A percentile compares a stretch with the other conserved stretches of the same genome.
Evolutionary conservation across 2,329 filamentous ascomycete species (phyloP).

Genomic region (Penicillium sp.): DNA sequence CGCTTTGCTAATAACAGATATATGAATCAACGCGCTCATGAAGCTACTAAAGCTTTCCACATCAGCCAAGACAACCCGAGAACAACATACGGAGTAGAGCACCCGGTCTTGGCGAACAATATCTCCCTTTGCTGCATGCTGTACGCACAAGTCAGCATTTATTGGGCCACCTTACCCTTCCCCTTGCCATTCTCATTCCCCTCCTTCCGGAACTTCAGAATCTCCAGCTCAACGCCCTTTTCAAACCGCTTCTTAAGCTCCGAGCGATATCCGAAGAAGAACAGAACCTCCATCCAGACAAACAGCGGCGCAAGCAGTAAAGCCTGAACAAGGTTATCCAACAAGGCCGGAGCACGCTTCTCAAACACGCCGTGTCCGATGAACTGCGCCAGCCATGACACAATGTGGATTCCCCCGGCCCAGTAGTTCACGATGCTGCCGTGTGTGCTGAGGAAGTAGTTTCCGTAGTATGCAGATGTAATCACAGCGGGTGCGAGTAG

Average conservation of each 20-base stretch:
- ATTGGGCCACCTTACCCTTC: conserved; percentile 21
- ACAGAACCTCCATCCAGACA: conserved; percentile 93
- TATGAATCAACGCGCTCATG: neutral
- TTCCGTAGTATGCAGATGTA: conserved; percentile 69
- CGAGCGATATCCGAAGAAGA: conserved; percentile 83
- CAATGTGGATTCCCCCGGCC: conserved; percentile 68
- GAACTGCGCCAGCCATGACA: conserved; percentile 86
- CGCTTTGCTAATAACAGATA: conserved; percentile 9
- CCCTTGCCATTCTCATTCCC: conserved; percentile 24
- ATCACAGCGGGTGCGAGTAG: conserved; percentile 75
- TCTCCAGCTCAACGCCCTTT: conserved; percentile 70
- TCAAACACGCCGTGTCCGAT: conserved; percentile 88
- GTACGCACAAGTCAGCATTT: neutral
- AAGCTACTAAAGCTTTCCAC: neutral
- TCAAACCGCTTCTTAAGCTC: conserved; percentile 81
- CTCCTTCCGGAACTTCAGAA: conserved; percentile 69
- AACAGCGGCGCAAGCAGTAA: conserved; percentile 93
- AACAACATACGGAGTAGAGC: neutral
- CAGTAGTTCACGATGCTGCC: conserved; percentile 61
- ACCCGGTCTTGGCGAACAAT: conserved; percentile 4
- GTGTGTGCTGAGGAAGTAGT: conserved; percentile 68
- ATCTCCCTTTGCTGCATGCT: conserved; percentile 5
- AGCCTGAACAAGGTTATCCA: conserved; percentile 90
- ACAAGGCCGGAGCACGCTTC: conserved; percentile 78
- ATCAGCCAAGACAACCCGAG: neutral